Evolutionary conservation across 345 rosid species (phyloP), one percentile per base, ranked within the genome.

Genomic region (Cardiospermum halicacabum): DNA sequence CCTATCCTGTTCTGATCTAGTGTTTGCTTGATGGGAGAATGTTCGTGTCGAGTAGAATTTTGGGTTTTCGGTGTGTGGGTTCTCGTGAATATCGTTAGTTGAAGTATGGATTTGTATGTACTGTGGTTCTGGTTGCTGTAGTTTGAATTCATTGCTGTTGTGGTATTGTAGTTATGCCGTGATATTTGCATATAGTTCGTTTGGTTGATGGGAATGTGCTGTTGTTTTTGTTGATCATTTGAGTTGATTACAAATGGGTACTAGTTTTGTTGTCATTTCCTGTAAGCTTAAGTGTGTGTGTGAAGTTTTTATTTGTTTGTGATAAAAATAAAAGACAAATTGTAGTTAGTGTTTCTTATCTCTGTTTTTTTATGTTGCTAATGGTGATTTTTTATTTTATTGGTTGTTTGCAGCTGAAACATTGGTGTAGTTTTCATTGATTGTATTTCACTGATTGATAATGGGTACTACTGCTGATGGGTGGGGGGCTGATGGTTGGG

Each of bases 401-500:
- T 25, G 37, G 26, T 53, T 39, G 37, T 54, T 65, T 42, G 51
- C 22, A 19, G 40, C 12, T 12, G 60, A 54, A 53, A 65, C 51
- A 26, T 60, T 6, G 19, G 12, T 27, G 13, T 53, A 24, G 10
- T 53, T 49, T n/a, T n/a, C n/a, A n/a, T n/a, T n/a, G n/a, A 19
- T 62, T 1, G 12, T 30, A 7, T 62, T 49, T 56, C 3, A 51
- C 22, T 12, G 57, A 21, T 58, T 55, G 64, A 62, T 48, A 54
- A 87, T 89, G 95, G 77, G 81, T 68, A 66, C 82, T 12, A 10
- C 60, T 56, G 81, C 80, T 43, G 75, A 74, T 47, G 80, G 72
- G 45, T 85, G 77, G 51, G 97, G 82, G n/a, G 81, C 80, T 43
- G 75, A 74, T 47, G 80, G 72, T 39, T 85, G 77, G 51, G 97